A percentile compares a stretch with the other conserved stretches of the same genome.
Conservation (phyloP, 176 grass and related monocot species). For the Pontederia crassipes region DNA sequence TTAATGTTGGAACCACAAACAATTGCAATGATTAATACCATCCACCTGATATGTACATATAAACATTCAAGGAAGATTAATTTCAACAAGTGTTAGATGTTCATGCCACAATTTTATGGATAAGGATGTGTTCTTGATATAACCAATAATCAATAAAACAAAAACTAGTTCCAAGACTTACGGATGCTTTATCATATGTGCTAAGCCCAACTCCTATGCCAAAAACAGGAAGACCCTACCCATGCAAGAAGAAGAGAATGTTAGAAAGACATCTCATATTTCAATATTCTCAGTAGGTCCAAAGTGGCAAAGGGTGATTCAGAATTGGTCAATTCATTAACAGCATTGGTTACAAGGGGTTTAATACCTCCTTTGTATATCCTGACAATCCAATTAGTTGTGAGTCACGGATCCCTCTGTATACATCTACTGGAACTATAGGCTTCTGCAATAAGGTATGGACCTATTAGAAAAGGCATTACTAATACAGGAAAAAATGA, state of each 20-base stretch:
- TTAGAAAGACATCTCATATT: background rate
- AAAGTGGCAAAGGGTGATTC: no score
- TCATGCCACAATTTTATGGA: no score
- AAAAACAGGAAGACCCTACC: slow-evolving; percentile 79
- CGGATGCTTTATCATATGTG: slow-evolving; percentile 80
- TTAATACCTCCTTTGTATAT: slow-evolving; percentile 60
- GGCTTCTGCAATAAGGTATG: slow-evolving; percentile 59
- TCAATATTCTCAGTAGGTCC: background rate
- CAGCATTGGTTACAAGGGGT: background rate
- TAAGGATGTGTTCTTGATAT: no score
- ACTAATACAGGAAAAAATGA: no score
- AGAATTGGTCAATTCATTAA: background rate
- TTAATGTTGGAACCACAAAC: no score
- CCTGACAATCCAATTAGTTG: slow-evolving; percentile 83
- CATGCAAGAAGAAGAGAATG: background rate
- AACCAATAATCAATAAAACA: background rate
- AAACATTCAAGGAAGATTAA: no score
- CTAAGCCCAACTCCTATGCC: slow-evolving; percentile 90
- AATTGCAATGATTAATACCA: no score
- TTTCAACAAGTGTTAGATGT: no score
- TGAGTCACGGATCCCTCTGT: slow-evolving; percentile 61
- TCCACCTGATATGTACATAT: no score
- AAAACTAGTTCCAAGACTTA: slow-evolving; percentile 21
- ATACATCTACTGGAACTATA: slow-evolving; percentile 55
- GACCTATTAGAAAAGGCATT: background rate